Percentiles rank a stretch among this genome's conserved stretches.
These are phyloP conservation scores for Butyriboletus loyo DNA, from an alignment of 768 basidiomycete genomes.

Conservation along the genomic window DNA sequence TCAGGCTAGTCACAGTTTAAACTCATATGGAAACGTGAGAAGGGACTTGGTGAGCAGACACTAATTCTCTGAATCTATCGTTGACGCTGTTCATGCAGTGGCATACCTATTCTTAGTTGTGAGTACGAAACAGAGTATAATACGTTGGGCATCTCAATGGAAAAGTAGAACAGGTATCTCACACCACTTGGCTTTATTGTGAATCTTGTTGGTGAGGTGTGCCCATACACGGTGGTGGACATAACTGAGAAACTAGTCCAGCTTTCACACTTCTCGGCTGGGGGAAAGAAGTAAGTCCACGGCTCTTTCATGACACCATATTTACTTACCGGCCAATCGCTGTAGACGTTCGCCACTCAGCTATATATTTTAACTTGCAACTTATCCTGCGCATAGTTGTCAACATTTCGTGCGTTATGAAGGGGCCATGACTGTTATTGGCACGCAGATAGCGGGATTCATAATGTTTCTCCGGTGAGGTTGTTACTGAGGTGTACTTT, in stretches of 20 bases:
- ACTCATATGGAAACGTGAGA: conserved; percentile 37
- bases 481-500: background rate
- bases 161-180: conserved; percentile 56
- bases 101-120: conserved; percentile 38
- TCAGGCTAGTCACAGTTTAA: conserved; percentile 27
- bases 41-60: conserved; percentile 32
- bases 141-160: background rate
- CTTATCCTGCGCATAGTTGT: conserved; percentile 34
- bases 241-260: background rate
- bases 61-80: background rate
- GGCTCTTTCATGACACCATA: background rate
- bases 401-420: conserved; percentile 48
- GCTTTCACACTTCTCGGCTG: conserved; percentile 17
- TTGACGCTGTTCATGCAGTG: conserved; percentile 20
- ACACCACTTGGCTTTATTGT: conserved; percentile 62
- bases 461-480: conserved; percentile 47
- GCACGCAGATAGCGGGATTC: conserved; percentile 36
- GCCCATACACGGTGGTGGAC: background rate
- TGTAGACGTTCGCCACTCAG: conserved; percentile 11
- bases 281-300: conserved; percentile 10
- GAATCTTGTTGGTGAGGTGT: conserved; percentile 40
- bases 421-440: conserved; percentile 43
- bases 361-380: background rate
- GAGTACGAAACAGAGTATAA: conserved; percentile 4
- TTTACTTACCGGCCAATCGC: background rate